phyloP scores from a whole-genome alignment of 331 rosid genomes.

The Spiraea crenata region DNA sequence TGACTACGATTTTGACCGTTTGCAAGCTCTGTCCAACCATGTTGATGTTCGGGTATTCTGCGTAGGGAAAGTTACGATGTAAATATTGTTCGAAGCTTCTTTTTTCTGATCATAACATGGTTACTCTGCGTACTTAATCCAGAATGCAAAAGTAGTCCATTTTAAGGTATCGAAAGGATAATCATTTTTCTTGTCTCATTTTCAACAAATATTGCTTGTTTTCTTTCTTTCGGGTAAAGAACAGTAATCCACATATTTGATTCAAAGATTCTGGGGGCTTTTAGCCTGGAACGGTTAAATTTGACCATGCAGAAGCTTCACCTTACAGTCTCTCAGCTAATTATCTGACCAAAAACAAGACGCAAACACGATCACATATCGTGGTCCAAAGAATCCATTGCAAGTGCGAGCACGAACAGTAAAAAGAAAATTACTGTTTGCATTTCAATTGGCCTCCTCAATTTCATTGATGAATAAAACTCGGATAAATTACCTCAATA shows the following conservation, averaged over 20 bases:
- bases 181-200: neutral
- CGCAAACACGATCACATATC: neutral
- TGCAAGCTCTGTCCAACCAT: neutral
- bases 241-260: too few relatives aligned
- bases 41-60: neutral
- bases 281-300: neutral
- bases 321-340: neutral
- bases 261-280: neutral
- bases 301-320: neutral
- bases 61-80: conserved; percentile 1
- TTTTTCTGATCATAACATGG: neutral
- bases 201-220: neutral
- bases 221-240: too few relatives aligned
- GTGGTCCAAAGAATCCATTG: neutral
- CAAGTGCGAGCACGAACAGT: neutral
- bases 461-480: neutral
- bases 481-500: neutral
- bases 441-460: neutral
- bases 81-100: conserved; percentile 15
- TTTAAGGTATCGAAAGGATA: neutral
- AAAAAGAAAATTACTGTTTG: neutral
- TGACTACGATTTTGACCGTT: neutral
- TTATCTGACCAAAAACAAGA: neutral
- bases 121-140: conserved; percentile 11
- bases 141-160: conserved; percentile 14